Conservation (phyloP, 208 protist species). For the Herpetomonas muscarum region DNA sequence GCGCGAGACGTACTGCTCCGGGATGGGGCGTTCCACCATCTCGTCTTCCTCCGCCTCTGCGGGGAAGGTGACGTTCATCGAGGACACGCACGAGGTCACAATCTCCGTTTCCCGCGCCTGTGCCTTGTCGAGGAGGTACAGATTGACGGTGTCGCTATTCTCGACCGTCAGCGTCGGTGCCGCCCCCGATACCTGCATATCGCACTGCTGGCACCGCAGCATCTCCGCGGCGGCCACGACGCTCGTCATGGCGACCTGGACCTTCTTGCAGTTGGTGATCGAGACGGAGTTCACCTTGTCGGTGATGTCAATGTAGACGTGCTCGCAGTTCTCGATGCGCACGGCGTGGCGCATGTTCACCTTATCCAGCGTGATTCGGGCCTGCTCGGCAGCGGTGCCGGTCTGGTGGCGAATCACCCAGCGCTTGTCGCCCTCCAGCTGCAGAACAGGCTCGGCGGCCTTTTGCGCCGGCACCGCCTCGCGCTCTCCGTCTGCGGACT, state of each 20-base stretch:
- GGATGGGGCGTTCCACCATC: constrained; percentile 65
- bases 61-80: constrained; percentile 73
- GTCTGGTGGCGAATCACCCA: constrained; percentile 60
- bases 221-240: constrained; percentile 69
- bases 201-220: constrained; percentile 50
- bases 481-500: not conserved
- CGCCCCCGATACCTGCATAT: constrained; percentile 59
- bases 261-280: constrained; percentile 62
- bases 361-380: constrained; percentile 46
- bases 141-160: constrained; percentile 51
- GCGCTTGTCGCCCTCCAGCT: constrained; percentile 64
- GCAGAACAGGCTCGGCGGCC: constrained; percentile 18
- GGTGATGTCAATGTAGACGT: constrained; percentile 56
- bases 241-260: constrained; percentile 63
- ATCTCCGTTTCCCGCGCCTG: constrained; percentile 63
- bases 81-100: constrained; percentile 65
- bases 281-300: constrained; percentile 81
- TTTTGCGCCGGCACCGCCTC: not conserved
- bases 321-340: constrained; percentile 62
- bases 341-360: constrained; percentile 71
- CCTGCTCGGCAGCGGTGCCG: constrained; percentile 30
- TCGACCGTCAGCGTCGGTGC: constrained; percentile 66
- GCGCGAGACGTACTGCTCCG: constrained; percentile 75
- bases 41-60: constrained; percentile 44
- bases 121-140: constrained; percentile 61